Evolutionary conservation across 2,329 filamentous ascomycete genomes (phyloP).

Genomic region (Macrophomina pseudophaseolina): DNA sequence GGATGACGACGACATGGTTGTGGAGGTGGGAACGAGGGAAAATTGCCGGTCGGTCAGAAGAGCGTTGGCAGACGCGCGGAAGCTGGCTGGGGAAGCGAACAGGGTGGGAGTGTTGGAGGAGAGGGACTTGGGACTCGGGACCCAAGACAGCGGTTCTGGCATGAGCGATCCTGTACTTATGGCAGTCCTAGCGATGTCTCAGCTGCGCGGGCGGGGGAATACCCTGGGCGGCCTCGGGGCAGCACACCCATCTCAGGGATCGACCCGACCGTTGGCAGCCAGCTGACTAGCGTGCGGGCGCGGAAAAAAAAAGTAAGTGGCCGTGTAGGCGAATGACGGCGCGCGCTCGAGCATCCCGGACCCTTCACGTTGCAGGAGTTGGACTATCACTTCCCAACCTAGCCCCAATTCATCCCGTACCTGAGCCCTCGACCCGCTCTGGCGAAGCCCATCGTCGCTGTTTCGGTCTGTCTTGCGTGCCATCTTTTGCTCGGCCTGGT

Average conservation of each 20-base stretch:
- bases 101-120: not conserved
- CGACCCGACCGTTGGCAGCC: not conserved
- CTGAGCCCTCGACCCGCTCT: not conserved
- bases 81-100: not conserved
- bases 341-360: not conserved
- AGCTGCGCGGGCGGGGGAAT: not conserved
- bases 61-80: not conserved
- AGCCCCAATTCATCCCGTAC: not conserved
- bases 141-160: not conserved
- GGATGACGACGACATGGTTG: not conserved
- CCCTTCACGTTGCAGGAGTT: not conserved
- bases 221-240: not conserved
- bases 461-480: not conserved
- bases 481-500: not conserved
- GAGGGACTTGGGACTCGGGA: not conserved
- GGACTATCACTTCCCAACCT: not conserved
- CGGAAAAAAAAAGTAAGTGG: no score
- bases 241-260: not conserved
- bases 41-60: not conserved
- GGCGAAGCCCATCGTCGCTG: not conserved
- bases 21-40: not conserved
- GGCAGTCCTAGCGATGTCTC: not conserved
- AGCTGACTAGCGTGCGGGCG: not conserved
- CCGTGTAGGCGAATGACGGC: not conserved
- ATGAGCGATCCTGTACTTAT: constrained; percentile 1